These are phyloP conservation scores for Bothriochloa decipiens DNA, from an alignment of 176 grass and related monocot species.

Conservation along the genomic window DNA sequence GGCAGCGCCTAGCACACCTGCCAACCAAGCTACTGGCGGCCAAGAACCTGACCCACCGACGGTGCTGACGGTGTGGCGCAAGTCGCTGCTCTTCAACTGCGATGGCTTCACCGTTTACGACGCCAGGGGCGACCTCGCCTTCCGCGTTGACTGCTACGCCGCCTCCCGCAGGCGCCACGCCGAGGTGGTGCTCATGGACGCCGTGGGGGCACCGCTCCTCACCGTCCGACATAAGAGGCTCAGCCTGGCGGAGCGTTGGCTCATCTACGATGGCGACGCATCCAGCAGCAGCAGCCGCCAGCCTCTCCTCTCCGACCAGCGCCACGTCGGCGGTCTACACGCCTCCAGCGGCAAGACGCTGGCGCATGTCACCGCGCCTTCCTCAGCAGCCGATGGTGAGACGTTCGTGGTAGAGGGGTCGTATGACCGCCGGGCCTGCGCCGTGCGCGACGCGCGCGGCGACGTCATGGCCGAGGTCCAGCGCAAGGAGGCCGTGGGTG, in stretches of 20 bases:
- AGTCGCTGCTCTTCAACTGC: constrained; percentile 84
- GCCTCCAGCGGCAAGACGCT: background rate
- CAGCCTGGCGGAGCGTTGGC: constrained; percentile 47
- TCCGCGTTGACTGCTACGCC: constrained; percentile 74
- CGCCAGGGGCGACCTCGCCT: constrained; percentile 67
- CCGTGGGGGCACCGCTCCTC: constrained; percentile 46
- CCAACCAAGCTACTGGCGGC: background rate
- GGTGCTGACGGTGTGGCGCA: constrained; percentile 84
- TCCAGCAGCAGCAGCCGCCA: background rate
- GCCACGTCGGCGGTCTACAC: background rate
- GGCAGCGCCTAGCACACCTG: background rate
- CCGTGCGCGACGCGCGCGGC: constrained; percentile 47
- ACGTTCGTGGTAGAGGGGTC: constrained; percentile 67
- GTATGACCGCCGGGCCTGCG: constrained; percentile 62
- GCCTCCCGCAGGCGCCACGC: constrained; percentile 17
- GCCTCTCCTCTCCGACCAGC: constrained; percentile 46
- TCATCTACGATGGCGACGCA: constrained; percentile 56
- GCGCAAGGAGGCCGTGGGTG: background rate
- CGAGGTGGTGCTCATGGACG: constrained; percentile 80
- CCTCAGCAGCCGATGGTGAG: too few species aligned
- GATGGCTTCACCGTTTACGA: constrained; percentile 84
- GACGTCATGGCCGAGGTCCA: constrained; percentile 28
- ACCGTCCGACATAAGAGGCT: constrained; percentile 53
- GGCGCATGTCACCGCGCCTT: background rate
- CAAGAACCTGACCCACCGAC: constrained; percentile 10